Evolutionary conservation across 306 rosid species (phyloP), one percentile per base, ranked within the genome.

Genomic region (Lagenaria siceraria): DNA sequence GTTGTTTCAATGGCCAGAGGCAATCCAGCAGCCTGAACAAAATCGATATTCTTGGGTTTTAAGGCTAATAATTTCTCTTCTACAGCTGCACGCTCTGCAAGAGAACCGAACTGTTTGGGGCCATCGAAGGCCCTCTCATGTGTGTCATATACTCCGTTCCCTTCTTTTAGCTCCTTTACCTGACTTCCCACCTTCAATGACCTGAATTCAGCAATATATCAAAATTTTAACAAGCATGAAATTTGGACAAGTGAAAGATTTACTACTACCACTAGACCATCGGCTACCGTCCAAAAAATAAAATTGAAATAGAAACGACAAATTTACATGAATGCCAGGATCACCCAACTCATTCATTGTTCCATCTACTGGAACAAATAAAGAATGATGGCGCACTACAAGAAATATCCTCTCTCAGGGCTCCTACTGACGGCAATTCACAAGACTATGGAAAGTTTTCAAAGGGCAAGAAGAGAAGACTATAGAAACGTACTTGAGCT

Each of bases 1-100:
- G 99, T 96, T 59, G 97, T 95, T 84, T 95, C 99, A 78, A 95
- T 88, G 29, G 93, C 97, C 17, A 92, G 92, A 82, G 97, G 99
- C 42, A 95, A 88, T 7, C 85, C 62, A 72, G 99, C 96, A 66
- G 97, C 97, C 81, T 92, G 87, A 81, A 80, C 88, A 83, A 95
- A 92, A 81, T 82, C 88, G 79, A 95, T 66, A 64, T 86, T 95
- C 86, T 89, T 88, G 22, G 97, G 97, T 75, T 95, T 95, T 12
- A 54, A 84, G 14, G 99, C 99, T 78, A 95, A 77, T 21, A 95
- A 64, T 78, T 78, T 92, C 86, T 87, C 97, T 83, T 95, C 97
- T 27, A 87, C 97, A 10, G 97, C 97, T 0, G 96, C 92, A 86
- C 92, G 92, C 85, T 95, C 97, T 3, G 97, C 99, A 48, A 95